A percentile compares a stretch with the other conserved stretches of the same genome.
Evolutionary conservation across 257 asterid genomes (phyloP).

Genomic region (Craterostigma plantagineum): DNA sequence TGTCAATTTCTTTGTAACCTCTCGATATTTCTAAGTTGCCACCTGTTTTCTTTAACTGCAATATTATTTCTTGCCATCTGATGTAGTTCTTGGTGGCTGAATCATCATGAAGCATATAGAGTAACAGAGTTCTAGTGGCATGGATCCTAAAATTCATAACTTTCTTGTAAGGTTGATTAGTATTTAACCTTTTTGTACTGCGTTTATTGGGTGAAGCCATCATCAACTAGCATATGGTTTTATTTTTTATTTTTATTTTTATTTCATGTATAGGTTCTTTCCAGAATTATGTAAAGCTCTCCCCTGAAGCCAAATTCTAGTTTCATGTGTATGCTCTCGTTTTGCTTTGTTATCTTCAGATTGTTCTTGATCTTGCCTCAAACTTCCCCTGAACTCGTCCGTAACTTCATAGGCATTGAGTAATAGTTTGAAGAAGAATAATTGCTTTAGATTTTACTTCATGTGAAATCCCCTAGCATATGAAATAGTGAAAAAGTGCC

Average conservation of each 20-base stretch:
- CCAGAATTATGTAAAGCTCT: conserved; percentile 51
- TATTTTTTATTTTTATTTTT: no score
- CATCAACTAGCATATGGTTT: no score
- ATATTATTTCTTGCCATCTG: no score
- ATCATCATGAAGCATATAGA: conserved; percentile 45
- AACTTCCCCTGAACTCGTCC: conserved; percentile 33
- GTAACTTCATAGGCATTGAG: conserved; percentile 34
- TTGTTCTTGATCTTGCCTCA: conserved; percentile 22
- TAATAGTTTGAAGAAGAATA: no score
- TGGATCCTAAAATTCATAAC: conserved; percentile 16
- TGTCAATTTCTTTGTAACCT: no score
- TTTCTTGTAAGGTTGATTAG: conserved; percentile 38
- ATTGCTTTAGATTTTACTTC: no score
- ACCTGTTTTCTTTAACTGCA: no score
- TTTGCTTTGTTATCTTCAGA: conserved; percentile 58
- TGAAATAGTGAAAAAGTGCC: no score
- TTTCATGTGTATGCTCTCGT: conserved; percentile 60
- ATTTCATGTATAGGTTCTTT: conserved; percentile 55
- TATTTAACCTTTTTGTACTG: no score
- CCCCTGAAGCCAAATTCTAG: conserved; percentile 63
- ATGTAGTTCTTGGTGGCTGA: conserved; percentile 85
- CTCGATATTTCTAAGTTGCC: no score
- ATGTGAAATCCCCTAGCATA: no score
- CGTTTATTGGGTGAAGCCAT: conserved; percentile 9
- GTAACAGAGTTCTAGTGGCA: conserved; percentile 19